Evolutionary conservation across 2,329 filamentous ascomycete genomes (phyloP).

Genomic region (Ilyonectria sp.): DNA sequence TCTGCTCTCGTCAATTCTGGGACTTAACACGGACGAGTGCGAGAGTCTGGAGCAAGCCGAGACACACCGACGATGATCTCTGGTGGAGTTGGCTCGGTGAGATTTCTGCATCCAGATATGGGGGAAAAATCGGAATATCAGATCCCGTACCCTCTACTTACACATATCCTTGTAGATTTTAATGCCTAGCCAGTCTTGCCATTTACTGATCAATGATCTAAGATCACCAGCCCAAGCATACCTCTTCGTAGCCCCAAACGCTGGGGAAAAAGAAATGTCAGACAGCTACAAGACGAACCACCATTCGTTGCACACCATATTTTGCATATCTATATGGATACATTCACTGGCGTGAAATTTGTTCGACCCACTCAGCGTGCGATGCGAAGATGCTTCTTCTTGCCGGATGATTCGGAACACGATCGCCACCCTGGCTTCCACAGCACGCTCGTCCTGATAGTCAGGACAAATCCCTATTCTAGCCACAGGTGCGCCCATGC

Average conservation of each 20-base stretch:
- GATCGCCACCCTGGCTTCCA: background rate
- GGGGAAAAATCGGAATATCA: too few species aligned
- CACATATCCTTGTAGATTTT: too few species aligned
- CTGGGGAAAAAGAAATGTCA: background rate
- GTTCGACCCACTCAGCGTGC: background rate
- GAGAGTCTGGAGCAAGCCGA: background rate
- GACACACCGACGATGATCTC: too few species aligned
- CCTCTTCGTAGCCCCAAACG: too few species aligned
- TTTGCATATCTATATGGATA: background rate
- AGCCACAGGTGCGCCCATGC: background rate
- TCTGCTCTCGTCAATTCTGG: slow-evolving; percentile 22
- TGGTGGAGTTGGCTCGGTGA: too few species aligned
- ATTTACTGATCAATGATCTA: too few species aligned
- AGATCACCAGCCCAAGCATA: too few species aligned
- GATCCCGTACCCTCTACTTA: too few species aligned
- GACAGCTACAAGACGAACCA: background rate
- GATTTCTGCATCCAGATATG: too few species aligned
- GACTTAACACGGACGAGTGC: slow-evolving; percentile 22
- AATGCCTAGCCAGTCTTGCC: too few species aligned
- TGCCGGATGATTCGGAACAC: background rate
- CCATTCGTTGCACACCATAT: background rate
- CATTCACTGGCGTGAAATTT: background rate
- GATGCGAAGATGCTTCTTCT: background rate
- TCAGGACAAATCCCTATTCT: background rate
- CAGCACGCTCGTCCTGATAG: background rate